These are phyloP conservation scores for Aspergillus thermomutatus DNA, from an alignment of 2,329 filamentous ascomycete species.

Conservation along the genomic window DNA sequence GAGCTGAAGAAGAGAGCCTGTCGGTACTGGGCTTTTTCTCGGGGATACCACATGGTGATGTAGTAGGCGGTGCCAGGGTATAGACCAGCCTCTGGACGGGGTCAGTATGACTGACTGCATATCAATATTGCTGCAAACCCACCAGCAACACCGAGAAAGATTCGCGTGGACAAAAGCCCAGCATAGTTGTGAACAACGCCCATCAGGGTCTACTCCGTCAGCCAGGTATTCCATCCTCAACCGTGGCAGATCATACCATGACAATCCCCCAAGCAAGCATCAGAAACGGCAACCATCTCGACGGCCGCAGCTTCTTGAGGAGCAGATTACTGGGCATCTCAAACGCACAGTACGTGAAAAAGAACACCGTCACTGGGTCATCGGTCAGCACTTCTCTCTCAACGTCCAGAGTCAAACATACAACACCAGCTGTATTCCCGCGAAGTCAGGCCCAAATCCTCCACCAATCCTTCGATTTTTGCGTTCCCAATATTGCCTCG, in stretches of 20 bases:
- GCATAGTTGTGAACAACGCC: conserved; percentile 46
- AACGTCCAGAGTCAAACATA: conserved; percentile 7
- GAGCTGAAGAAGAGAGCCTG: conserved; percentile 48
- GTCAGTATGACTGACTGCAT: neutral
- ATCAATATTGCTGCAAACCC: neutral
- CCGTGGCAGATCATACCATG: conserved; percentile 20
- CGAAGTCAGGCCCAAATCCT: conserved; percentile 28
- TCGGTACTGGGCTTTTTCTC: conserved; percentile 42
- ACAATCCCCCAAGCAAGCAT: conserved; percentile 47
- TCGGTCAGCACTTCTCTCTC: neutral
- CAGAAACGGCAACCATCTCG: conserved; percentile 27
- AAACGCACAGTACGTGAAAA: conserved; percentile 23
- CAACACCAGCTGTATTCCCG: conserved; percentile 31
- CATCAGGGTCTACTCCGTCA: conserved; percentile 39
- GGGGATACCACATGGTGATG: conserved; percentile 46
- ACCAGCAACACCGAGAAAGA: conserved; percentile 42
- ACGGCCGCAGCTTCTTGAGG: conserved; percentile 24
- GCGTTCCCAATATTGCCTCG: conserved; percentile 36
- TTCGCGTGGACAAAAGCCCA: conserved; percentile 46
- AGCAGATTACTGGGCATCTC: conserved; percentile 24
- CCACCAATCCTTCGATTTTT: conserved; percentile 29
- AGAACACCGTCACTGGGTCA: conserved; percentile 28
- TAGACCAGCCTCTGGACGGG: conserved; percentile 36
- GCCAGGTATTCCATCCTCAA: neutral
- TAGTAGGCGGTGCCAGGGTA: conserved; percentile 46